A percentile compares a stretch with the other conserved stretches of the same genome.
Evolutionary conservation across 768 basidiomycete species (phyloP).

Genomic region (Wakefieldia striispora): DNA sequence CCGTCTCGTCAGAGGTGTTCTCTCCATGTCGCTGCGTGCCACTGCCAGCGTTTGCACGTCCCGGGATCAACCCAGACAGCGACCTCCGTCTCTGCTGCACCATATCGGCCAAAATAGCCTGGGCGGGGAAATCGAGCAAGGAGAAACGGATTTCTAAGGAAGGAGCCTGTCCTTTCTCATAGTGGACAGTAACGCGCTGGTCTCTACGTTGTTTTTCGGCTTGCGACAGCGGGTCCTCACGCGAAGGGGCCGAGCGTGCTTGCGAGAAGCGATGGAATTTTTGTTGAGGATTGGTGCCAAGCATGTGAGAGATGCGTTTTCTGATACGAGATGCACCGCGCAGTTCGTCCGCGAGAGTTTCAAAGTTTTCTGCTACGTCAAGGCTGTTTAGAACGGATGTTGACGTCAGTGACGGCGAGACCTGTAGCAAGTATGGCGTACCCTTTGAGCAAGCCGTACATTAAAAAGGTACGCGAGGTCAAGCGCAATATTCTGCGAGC

Average conservation of each 20-base stretch:
- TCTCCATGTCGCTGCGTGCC: not conserved
- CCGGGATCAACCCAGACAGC: constrained; percentile 7
- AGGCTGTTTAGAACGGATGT: constrained; percentile 35
- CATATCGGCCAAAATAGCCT: constrained; percentile 11
- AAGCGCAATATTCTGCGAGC: constrained; percentile 59
- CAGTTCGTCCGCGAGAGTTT: constrained; percentile 41
- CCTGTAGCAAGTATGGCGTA: constrained; percentile 31
- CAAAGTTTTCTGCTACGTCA: constrained; percentile 54
- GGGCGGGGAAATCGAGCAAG: constrained; percentile 40
- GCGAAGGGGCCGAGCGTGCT: constrained; percentile 24
- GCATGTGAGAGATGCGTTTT: constrained; percentile 37
- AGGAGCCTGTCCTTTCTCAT: constrained; percentile 44
- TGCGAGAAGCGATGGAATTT: constrained; percentile 54
- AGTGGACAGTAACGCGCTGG: constrained; percentile 51
- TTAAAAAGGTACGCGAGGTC: constrained; percentile 50
- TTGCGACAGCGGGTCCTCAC: constrained; percentile 1
- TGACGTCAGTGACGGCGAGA: not conserved
- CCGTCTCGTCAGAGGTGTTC: constrained; percentile 11
- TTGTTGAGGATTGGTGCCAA: constrained; percentile 54
- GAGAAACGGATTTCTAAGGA: constrained; percentile 58
- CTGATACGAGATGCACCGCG: constrained; percentile 16
- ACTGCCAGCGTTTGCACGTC: not conserved
- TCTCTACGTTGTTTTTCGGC: constrained; percentile 9
- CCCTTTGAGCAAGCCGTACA: constrained; percentile 70
- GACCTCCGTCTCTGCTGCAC: constrained; percentile 17